Base-by-base conservation (phyloP, 2,329 filamentous ascomycete species). In the Purpureocillium takamizusanense region DNA sequence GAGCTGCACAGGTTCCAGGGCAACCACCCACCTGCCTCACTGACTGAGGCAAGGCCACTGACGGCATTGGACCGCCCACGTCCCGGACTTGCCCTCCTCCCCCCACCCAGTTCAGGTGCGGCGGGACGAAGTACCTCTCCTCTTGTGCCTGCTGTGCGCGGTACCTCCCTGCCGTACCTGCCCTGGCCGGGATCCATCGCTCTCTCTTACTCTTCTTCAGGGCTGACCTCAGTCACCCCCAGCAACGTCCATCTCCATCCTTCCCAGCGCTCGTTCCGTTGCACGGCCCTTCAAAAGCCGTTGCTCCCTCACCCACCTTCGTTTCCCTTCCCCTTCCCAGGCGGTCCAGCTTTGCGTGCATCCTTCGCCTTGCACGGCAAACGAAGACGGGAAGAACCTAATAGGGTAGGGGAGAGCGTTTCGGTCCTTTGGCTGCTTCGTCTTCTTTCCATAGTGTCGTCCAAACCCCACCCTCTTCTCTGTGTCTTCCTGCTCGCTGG, bases 241-340 rank as follows among this genome's bases (percentile, higher is more conserved):
- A 52, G 54, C 54, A 56, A 56, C 53, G 47, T 55, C 44, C 42
- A 48, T 48, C 51, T 52, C 48, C 50, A 49, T 48, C 51, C 49
- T 48, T 47, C 50, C 43, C 45, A 40, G 42, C 44, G 38, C 48
- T 46, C 28, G 28, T 30, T 40, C 44, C 42, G 38, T 47, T 46
- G 46, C 46, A 48, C 52, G 47, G 46, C 46, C 57, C 63, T 65
- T 64, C 51, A 65, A 64, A 65, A 63, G 53, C 54, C 58, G 51
- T 53, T 53, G 54, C 46, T 59, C 57, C 59, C 59, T 51, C 57
- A 48, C 51, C 48, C 51, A 47, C 50, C 51, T 28, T 40, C 36
- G 27, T 12, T 12, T 36, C 36, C 13, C 50, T 46, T 51, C 47
- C 45, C 45, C 42, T 45, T 47, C 41, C 45, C 28, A 14, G 11